These are phyloP conservation scores for Torulaspora globosa DNA, from an alignment of 1,139 yeast genomes.

Conservation along the genomic window DNA sequence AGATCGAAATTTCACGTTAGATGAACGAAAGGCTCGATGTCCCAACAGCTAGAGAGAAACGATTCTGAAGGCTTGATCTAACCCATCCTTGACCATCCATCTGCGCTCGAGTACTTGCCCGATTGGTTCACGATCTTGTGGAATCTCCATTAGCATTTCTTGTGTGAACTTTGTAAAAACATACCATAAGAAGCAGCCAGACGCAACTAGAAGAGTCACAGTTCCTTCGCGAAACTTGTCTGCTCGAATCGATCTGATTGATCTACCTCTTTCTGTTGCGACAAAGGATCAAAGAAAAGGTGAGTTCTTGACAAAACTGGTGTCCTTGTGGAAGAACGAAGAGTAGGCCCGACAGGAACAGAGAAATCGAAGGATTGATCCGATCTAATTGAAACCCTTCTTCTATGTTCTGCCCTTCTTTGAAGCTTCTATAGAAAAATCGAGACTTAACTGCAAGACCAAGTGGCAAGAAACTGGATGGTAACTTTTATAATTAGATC, in stretches of 20 bases:
- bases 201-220: background rate
- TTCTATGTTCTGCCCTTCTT: background rate
- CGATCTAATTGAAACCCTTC: background rate
- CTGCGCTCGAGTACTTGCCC: background rate
- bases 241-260: background rate
- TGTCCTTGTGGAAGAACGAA: background rate
- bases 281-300: background rate
- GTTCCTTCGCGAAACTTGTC: conserved; percentile 2
- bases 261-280: background rate
- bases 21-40: conserved; percentile 1
- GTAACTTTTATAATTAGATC: conserved; percentile 4
- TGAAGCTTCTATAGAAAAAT: background rate
- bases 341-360: background rate
- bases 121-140: background rate
- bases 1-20: conserved; percentile 9
- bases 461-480: background rate
- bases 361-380: background rate
- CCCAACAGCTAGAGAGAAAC: background rate
- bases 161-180: conserved; percentile 1
- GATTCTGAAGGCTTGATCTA: too few relatives aligned
- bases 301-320: background rate
- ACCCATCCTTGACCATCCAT: too few relatives aligned
- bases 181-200: conserved; percentile 1
- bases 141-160: background rate
- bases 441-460: background rate